Evolutionary conservation across 257 asterid genomes (phyloP).

Genomic region (Nicotiana sylvestris): DNA sequence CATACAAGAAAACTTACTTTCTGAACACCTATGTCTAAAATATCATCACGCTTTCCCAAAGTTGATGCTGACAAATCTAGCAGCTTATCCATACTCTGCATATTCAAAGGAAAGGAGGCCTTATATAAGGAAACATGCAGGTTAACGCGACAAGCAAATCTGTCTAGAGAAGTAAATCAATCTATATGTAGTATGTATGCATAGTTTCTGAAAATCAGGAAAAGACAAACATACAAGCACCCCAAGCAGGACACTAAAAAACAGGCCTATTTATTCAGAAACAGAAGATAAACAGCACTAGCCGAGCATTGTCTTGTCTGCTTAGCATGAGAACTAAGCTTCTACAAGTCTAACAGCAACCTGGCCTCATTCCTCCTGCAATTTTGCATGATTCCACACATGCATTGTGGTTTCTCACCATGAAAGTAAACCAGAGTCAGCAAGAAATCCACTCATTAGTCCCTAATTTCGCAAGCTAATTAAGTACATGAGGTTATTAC

Average conservation of each 20-base stretch:
- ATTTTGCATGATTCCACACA: not conserved
- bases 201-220: not conserved
- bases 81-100: slow-evolving; percentile 83
- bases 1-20: slow-evolving; percentile 34
- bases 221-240: not conserved
- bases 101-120: slow-evolving; percentile 16
- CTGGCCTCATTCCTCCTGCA: not conserved
- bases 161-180: not conserved
- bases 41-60: slow-evolving; percentile 56
- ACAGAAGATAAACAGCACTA: slow-evolving; percentile 2
- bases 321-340: slow-evolving; percentile 1
- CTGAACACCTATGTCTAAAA: slow-evolving; percentile 31
- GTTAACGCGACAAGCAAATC: not conserved
- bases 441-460: not conserved
- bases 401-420: not conserved
- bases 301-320: not conserved
- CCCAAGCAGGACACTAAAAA: not conserved
- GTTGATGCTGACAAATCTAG: slow-evolving; percentile 54
- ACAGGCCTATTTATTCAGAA: not conserved
- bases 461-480: not conserved
- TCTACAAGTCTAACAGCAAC: not conserved
- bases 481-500: not conserved
- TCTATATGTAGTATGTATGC: not conserved
- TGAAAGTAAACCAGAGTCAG: not conserved
- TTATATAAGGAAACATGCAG: slow-evolving; percentile 12